These are phyloP conservation scores for Serpula lacrymans DNA, from an alignment of 768 basidiomycete genomes.

Conservation along the genomic window DNA sequence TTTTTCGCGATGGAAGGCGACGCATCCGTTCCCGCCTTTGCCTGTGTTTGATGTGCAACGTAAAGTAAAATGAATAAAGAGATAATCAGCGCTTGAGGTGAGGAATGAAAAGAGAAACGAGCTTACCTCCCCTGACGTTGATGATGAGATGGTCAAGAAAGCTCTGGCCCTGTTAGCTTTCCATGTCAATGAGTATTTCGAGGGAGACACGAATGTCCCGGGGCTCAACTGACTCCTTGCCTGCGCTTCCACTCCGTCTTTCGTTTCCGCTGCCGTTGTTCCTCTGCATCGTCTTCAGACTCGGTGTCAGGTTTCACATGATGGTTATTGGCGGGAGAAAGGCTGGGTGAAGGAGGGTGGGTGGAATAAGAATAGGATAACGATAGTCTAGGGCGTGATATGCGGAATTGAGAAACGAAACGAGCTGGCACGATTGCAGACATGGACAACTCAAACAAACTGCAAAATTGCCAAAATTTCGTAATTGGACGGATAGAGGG, in stretches of 20 bases:
- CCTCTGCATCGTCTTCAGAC: not conserved
- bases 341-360: not conserved
- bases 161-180: slow-evolving; percentile 53
- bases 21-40: slow-evolving; percentile 86
- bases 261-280: slow-evolving; percentile 36
- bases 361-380: too few relatives aligned
- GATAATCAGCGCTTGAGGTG: not conserved
- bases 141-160: slow-evolving; percentile 84
- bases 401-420: too few relatives aligned
- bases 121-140: slow-evolving; percentile 71
- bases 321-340: not conserved
- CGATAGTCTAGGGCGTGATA: too few relatives aligned
- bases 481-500: too few relatives aligned
- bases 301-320: not conserved
- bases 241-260: slow-evolving; percentile 75
- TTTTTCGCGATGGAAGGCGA: slow-evolving; percentile 91
- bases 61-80: not conserved
- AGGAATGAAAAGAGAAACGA: too few relatives aligned
- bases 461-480: too few relatives aligned
- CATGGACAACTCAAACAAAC: too few relatives aligned
- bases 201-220: not conserved
- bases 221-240: slow-evolving; percentile 49
- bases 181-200: slow-evolving; percentile 8
- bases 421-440: too few relatives aligned
- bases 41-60: slow-evolving; percentile 41